Conservation (phyloP, 176 grass and related monocot species). For the Dactylis glomerata region DNA sequence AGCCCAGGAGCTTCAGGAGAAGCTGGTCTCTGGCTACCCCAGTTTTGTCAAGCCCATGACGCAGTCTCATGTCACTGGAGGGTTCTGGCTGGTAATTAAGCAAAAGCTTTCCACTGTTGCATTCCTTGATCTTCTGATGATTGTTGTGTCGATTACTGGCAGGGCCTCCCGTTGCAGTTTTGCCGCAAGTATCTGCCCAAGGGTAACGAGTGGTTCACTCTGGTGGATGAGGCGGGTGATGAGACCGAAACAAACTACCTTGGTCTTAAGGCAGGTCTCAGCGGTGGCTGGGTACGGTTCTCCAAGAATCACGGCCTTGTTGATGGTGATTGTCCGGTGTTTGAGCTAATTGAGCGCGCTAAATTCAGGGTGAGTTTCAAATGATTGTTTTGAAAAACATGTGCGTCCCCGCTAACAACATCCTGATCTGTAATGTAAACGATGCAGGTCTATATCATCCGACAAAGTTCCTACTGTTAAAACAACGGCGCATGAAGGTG, state of each 20-base stretch:
- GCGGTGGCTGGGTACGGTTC: slow-evolving; percentile 69
- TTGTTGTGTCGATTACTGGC: background rate
- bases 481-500: background rate
- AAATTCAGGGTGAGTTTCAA: slow-evolving; percentile 54
- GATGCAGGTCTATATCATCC: slow-evolving; percentile 73
- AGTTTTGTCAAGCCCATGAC: slow-evolving; percentile 69
- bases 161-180: slow-evolving; percentile 47
- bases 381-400: background rate
- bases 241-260: slow-evolving; percentile 54
- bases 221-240: slow-evolving; percentile 47
- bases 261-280: slow-evolving; percentile 52
- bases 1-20: slow-evolving; percentile 46
- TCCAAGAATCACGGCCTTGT: slow-evolving; percentile 62
- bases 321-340: slow-evolving; percentile 74
- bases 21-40: slow-evolving; percentile 36
- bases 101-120: background rate
- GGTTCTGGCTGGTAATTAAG: slow-evolving; percentile 76
- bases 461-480: slow-evolving; percentile 57
- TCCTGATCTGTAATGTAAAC: slow-evolving; percentile 18
- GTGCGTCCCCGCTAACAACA: background rate
- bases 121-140: background rate
- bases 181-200: background rate
- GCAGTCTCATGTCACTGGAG: slow-evolving; percentile 79
- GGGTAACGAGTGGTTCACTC: slow-evolving; percentile 17
- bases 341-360: slow-evolving; percentile 44